phyloP scores from a whole-genome alignment of 2,329 filamentous ascomycete species.

The Pyrenochaeta sp. region DNA sequence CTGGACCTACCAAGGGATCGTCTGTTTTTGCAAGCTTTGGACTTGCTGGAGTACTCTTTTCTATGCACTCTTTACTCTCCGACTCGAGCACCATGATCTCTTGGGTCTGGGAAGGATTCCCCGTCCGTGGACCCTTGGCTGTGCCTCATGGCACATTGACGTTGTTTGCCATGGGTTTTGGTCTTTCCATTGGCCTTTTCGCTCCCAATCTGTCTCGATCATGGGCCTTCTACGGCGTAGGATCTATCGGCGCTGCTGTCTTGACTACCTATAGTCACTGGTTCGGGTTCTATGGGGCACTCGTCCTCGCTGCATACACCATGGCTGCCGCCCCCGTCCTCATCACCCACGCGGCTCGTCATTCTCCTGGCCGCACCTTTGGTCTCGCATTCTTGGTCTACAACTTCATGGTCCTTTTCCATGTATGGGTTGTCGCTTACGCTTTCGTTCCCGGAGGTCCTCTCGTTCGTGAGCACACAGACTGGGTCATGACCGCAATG shows the following conservation, averaged over 20 bases:
- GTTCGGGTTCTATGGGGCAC: slow-evolving; percentile 86
- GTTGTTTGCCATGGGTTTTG: slow-evolving; percentile 83
- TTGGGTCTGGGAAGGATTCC: slow-evolving; percentile 98
- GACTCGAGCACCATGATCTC: slow-evolving; percentile 99
- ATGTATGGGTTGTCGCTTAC: slow-evolving; percentile 98
- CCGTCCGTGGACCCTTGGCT: slow-evolving; percentile 84
- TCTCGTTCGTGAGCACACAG: slow-evolving; percentile 89
- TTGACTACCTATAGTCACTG: slow-evolving; percentile 82
- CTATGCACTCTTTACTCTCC: slow-evolving; percentile 88
- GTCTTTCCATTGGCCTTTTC: slow-evolving; percentile 78
- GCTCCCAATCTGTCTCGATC: slow-evolving; percentile 73
- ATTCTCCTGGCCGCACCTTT: slow-evolving; percentile 80
- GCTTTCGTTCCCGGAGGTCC: slow-evolving; percentile 96
- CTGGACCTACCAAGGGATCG: slow-evolving; percentile 70
- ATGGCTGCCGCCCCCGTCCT: slow-evolving; percentile 80
- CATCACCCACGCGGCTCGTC: slow-evolving; percentile 76
- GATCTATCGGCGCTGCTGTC: slow-evolving; percentile 78
- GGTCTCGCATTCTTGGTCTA: slow-evolving; percentile 90
- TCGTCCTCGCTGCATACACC: slow-evolving; percentile 78
- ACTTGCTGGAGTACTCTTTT: slow-evolving; percentile 85
- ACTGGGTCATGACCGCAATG: slow-evolving; percentile 89
- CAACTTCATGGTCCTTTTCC: slow-evolving; percentile 94
- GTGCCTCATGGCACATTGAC: slow-evolving; percentile 91
- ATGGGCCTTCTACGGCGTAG: slow-evolving; percentile 81
- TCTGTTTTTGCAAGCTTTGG: slow-evolving; percentile 76